These are phyloP conservation scores for Neocatenulostroma microsporum DNA, from an alignment of 2,329 filamentous ascomycete genomes.

Conservation along the genomic window DNA sequence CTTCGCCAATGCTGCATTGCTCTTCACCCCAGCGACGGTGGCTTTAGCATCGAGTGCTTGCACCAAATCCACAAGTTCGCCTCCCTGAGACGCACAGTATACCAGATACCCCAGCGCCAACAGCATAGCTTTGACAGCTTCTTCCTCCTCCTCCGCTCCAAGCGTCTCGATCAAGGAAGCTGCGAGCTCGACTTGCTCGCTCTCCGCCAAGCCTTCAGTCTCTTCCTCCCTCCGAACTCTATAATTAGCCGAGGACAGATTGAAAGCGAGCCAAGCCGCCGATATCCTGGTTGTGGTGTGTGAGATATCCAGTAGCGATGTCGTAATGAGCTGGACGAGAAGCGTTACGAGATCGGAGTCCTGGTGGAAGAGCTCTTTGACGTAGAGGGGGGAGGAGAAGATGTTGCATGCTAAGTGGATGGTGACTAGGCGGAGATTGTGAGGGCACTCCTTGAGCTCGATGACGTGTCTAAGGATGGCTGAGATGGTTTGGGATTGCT, in stretches of 20 bases:
- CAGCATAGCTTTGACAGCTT: slow-evolving; percentile 69
- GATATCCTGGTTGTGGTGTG: slow-evolving; percentile 71
- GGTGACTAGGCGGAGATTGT: slow-evolving; percentile 74
- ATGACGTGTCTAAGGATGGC: slow-evolving; percentile 52
- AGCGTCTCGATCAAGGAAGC: slow-evolving; percentile 75
- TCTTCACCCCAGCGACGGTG: slow-evolving; percentile 42
- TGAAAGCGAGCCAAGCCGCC: slow-evolving; percentile 75
- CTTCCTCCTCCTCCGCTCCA: slow-evolving; percentile 41
- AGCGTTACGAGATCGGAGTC: slow-evolving; percentile 10
- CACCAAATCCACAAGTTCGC: slow-evolving; percentile 73
- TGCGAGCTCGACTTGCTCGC: slow-evolving; percentile 70
- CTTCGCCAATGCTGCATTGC: slow-evolving; percentile 27
- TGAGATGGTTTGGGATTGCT: slow-evolving; percentile 53
- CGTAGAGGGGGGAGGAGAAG: slow-evolving; percentile 67
- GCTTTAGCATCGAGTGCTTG: slow-evolving; percentile 66
- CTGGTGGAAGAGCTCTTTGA: slow-evolving; percentile 32
- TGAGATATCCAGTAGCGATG: slow-evolving; percentile 68
- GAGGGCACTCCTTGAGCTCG: slow-evolving; percentile 59
- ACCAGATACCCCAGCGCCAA: slow-evolving; percentile 68
- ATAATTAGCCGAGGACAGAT: slow-evolving; percentile 65
- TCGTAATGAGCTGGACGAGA: slow-evolving; percentile 63
- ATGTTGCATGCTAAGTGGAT: slow-evolving; percentile 79
- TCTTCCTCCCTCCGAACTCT: slow-evolving; percentile 53
- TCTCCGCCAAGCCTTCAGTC: slow-evolving; percentile 54
- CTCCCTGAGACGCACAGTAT: slow-evolving; percentile 61